A percentile compares a stretch with the other conserved stretches of the same genome.
phyloP scores from a whole-genome alignment of 768 basidiomycete species.

The Agaricus blazei region DNA sequence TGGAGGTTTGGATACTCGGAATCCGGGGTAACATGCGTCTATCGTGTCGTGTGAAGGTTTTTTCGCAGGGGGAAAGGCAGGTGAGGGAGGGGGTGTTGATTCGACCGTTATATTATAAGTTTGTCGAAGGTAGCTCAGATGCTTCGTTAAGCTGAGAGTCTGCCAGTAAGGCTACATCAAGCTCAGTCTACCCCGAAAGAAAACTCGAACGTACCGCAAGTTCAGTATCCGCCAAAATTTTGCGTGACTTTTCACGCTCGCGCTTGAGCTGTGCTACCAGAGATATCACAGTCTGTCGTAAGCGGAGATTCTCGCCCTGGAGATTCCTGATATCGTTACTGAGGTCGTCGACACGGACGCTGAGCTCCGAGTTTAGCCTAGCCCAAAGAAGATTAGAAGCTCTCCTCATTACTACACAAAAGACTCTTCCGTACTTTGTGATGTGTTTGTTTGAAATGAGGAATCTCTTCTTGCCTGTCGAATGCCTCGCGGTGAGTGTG shows the following conservation, averaged over 20 bases:
- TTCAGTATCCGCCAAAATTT: conserved; percentile 69
- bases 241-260: conserved; percentile 72
- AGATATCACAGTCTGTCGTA: conserved; percentile 77
- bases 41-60: conserved; percentile 31
- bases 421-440: conserved; percentile 58
- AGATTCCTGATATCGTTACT: conserved; percentile 80
- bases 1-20: conserved; percentile 60
- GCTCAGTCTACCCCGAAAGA: background rate
- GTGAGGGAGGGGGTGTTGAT: conserved; percentile 32
- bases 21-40: conserved; percentile 38
- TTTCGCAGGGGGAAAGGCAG: conserved; percentile 46
- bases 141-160: conserved; percentile 60
- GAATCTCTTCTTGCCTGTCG: conserved; percentile 86
- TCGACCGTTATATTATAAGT: conserved; percentile 42
- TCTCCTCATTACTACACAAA: background rate
- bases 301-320: conserved; percentile 76
- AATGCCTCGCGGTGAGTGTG: conserved; percentile 28
- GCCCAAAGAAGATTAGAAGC: background rate
- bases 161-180: conserved; percentile 20
- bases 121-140: conserved; percentile 59
- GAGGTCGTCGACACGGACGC: conserved; percentile 79
- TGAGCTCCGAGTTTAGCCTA: conserved; percentile 83
- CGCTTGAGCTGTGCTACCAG: conserved; percentile 72
- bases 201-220: conserved; percentile 48
- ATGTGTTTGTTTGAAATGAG: conserved; percentile 89